A percentile compares a stretch with the other conserved stretches of the same genome.
These are phyloP conservation scores for Ilyonectria mors-panacis DNA, from an alignment of 2,329 filamentous ascomycete genomes.

Conservation along the genomic window DNA sequence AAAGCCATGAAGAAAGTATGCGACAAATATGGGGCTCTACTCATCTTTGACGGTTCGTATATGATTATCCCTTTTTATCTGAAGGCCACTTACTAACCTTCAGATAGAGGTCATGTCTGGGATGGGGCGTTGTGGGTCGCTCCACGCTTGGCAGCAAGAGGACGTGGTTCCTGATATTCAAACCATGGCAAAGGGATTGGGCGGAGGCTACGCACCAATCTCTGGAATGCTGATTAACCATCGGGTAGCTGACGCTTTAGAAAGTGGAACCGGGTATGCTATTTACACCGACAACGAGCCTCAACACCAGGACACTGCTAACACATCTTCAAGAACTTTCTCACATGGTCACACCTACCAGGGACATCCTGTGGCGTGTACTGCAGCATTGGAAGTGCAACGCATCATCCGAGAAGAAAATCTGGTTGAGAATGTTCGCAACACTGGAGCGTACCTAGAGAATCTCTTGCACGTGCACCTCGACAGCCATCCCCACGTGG, in stretches of 20 bases:
- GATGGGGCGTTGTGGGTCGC: constrained; percentile 71
- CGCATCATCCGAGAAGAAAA: constrained; percentile 44
- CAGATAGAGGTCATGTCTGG: constrained; percentile 75
- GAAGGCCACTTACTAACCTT: neutral
- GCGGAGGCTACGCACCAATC: constrained; percentile 49
- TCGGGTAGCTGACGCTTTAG: constrained; percentile 21
- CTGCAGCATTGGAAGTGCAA: constrained; percentile 49
- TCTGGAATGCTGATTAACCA: constrained; percentile 32
- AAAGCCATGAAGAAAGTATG: constrained; percentile 68
- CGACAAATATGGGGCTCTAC: constrained; percentile 67
- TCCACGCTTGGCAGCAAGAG: constrained; percentile 77
- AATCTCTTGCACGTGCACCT: constrained; percentile 41
- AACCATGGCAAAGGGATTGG: constrained; percentile 77
- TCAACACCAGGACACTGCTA: neutral
- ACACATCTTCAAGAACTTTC: constrained; percentile 14
- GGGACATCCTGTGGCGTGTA: constrained; percentile 47
- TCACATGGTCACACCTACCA: constrained; percentile 37
- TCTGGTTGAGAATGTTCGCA: constrained; percentile 38
- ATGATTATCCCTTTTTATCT: too few species aligned
- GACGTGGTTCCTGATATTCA: constrained; percentile 73
- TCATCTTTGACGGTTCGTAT: constrained; percentile 64
- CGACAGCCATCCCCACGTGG: constrained; percentile 46
- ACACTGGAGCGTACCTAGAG: constrained; percentile 31
- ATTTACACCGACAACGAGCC: neutral
- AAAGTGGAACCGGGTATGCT: constrained; percentile 14